Percentiles rank a stretch among this genome's conserved stretches.
These are phyloP conservation scores for Platanthera zijinensis DNA, from an alignment of 106 monocot species.

Conservation along the genomic window DNA sequence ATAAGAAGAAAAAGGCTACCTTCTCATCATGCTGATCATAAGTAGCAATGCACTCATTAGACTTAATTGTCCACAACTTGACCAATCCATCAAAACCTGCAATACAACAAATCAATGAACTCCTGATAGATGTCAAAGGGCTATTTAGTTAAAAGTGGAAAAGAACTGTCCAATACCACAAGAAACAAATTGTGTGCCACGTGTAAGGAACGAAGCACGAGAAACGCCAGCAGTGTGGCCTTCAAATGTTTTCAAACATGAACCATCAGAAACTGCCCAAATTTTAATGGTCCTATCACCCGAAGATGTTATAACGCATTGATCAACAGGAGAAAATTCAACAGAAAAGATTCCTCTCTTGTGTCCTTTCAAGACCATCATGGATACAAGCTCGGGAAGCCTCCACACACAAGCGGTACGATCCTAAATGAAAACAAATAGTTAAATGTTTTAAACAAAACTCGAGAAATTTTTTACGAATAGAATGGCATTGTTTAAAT, in stretches of 20 bases:
- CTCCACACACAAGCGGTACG: slow-evolving; percentile 86
- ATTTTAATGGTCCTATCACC: slow-evolving; percentile 93
- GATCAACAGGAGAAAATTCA: slow-evolving; percentile 94
- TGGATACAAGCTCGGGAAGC: slow-evolving; percentile 70
- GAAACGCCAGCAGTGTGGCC: slow-evolving; percentile 87
- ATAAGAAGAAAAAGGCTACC: slow-evolving; percentile 25
- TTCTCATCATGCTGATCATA: slow-evolving; percentile 95
- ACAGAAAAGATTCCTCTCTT: slow-evolving; percentile 97
- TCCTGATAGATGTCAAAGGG: not conserved
- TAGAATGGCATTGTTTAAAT: not conserved
- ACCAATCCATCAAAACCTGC: slow-evolving; percentile 96
- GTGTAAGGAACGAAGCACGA: slow-evolving; percentile 75
- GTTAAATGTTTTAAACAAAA: not conserved
- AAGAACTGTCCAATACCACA: slow-evolving; percentile 40
- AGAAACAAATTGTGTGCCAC: slow-evolving; percentile 83
- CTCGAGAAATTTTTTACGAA: too few species aligned
- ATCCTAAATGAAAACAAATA: slow-evolving; percentile 42
- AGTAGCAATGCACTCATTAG: slow-evolving; percentile 85
- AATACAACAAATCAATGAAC: slow-evolving; percentile 2
- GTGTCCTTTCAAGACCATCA: slow-evolving; percentile 65
- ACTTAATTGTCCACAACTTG: slow-evolving; percentile 87
- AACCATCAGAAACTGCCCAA: slow-evolving; percentile 85
- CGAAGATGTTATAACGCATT: slow-evolving; percentile 87
- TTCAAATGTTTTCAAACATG: slow-evolving; percentile 94
- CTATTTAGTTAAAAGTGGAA: not conserved